Evolutionary conservation across 805 yeast species (phyloP), one percentile per base, ranked within the genome.

Genomic region (Candida qinlingensis): DNA sequence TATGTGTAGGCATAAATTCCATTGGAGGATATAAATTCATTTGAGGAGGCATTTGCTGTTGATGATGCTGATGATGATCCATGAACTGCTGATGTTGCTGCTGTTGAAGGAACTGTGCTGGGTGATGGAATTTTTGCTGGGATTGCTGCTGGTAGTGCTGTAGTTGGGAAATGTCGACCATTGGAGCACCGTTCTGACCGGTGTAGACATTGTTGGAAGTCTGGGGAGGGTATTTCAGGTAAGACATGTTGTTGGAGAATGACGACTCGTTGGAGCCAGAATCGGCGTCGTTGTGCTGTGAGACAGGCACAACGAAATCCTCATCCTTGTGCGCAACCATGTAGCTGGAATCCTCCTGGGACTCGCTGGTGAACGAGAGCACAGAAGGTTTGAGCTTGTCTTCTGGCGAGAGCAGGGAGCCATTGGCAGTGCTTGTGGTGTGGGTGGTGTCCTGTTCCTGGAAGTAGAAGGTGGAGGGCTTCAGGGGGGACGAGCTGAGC

Each of bases 61-160:
- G 50, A 6, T 37, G 45, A 28, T 49, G 50, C 4, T 37, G 45
- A 28, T 42, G 48, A 25, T 43, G 49, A n/a, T 36, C 19, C 9
- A 45, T 19, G 35, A 39, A 6, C 44, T 45, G 41, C 37, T 82
- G 84, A 19, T 35, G 38, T 38, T 50, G 50, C 37, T 29, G 43
- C 36, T 48, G 53, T 19, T 29, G 6, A 45, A 45, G 42, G 4
- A 44, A 43, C 28, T 34, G 46, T 25, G 42, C 31, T 28, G 13
- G 34, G 7, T 34, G 35, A 57, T 81, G 87, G 10, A 41, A 49
- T n/a, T 39, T 47, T 27, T 52, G 46, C 43, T 42, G 51, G 4
- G 10, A 37, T 13, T 43, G 44, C 6, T 40, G 49, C 12, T 45
- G 52, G 34, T 12, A 42, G 29, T 42, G 34, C 34, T 31, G 34